Conservation (phyloP, 805 yeast species). For the Candida dendrica region DNA sequence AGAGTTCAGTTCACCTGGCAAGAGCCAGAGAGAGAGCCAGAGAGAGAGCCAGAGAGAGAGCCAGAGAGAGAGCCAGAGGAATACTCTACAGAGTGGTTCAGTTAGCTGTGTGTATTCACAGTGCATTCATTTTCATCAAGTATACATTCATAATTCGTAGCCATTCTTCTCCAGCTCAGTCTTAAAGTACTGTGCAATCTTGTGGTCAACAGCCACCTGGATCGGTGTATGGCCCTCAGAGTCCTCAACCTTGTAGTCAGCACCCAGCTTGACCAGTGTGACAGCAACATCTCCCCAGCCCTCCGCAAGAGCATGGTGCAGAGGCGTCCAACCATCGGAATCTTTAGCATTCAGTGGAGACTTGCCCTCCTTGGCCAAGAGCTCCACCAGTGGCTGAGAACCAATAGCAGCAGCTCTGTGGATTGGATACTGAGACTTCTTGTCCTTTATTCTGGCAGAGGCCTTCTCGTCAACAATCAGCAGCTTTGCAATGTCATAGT, state of each 20-base stretch:
- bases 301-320: constrained; percentile 88
- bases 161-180: constrained; percentile 7
- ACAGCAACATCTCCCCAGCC: constrained; percentile 78
- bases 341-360: constrained; percentile 69
- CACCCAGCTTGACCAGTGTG: constrained; percentile 55
- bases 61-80: no score
- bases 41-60: no score
- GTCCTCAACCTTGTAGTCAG: constrained; percentile 43
- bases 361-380: constrained; percentile 44
- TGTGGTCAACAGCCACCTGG: constrained; percentile 49
- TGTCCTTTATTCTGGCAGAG: constrained; percentile 60
- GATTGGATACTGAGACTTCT: constrained; percentile 55
- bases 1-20: no score
- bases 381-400: constrained; percentile 44
- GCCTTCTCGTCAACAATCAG: constrained; percentile 52
- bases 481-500: constrained; percentile 42
- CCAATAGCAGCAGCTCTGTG: constrained; percentile 85
- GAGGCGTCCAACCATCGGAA: constrained; percentile 70
- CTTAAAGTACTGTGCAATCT: constrained; percentile 34
- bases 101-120: no score
- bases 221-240: constrained; percentile 47
- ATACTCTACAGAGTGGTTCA: no score
- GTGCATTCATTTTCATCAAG: no score
- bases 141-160: constrained; percentile 4
- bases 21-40: no score